Evolutionary conservation across 225 moss, liverwort and hornwort species (phyloP).

Genomic region (Pseudisothecium myosuroides): DNA sequence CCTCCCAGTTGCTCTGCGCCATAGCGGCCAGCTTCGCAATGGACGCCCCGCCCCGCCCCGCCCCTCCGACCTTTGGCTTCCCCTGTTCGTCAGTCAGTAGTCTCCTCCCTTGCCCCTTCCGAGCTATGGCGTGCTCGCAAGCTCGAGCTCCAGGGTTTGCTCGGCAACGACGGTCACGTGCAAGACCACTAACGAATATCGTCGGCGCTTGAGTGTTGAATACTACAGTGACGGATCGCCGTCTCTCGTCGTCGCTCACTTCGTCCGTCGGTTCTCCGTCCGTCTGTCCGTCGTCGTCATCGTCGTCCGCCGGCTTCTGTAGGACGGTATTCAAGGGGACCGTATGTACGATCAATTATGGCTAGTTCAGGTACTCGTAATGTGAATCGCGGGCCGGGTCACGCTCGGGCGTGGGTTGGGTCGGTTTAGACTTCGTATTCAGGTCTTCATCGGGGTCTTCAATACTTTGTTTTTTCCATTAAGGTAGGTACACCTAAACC

Average conservation of each 20-base stretch:
- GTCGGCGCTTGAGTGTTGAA: neutral
- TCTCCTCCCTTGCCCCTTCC: neutral
- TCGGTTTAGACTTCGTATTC: neutral
- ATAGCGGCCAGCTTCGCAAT: slow-evolving; percentile 12
- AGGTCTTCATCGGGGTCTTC: neutral
- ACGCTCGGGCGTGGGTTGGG: neutral
- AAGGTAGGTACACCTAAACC: too few relatives aligned
- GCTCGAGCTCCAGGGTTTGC: neutral
- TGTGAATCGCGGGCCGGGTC: neutral
- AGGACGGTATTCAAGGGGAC: neutral
- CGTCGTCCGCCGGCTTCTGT: neutral
- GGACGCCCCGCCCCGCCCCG: neutral
- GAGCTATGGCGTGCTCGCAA: neutral
- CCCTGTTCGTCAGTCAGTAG: neutral
- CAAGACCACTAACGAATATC: neutral
- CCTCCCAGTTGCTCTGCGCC: slow-evolving; percentile 99
- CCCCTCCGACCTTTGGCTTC: neutral
- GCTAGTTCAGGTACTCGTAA: neutral
- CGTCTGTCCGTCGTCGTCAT: neutral
- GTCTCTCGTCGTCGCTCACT: neutral
- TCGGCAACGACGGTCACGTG: neutral
- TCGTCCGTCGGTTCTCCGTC: neutral
- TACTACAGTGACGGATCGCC: neutral
- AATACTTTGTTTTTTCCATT: too few relatives aligned
- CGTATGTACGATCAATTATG: neutral